Conservation (phyloP, 2,329 filamentous ascomycete genomes). For the Ophiostoma sp. region DNA sequence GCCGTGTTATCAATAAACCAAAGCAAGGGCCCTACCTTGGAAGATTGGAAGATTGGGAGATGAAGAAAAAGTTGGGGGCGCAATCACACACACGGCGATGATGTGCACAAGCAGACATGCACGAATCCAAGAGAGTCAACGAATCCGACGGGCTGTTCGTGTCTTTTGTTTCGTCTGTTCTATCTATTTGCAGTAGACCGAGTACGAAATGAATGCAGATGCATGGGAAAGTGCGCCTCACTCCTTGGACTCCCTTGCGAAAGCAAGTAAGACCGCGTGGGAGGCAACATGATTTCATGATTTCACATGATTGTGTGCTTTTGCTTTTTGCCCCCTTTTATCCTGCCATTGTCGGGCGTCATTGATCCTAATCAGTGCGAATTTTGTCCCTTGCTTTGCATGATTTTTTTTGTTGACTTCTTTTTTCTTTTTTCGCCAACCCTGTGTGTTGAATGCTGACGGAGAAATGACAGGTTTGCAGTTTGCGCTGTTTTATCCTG, state of each 20-base stretch:
- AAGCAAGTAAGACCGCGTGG: background rate
- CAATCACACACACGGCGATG: slow-evolving; percentile 5
- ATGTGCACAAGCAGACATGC: slow-evolving; percentile 12
- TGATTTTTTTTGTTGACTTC: slow-evolving; percentile 2
- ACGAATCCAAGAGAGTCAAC: background rate
- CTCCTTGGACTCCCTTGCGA: background rate
- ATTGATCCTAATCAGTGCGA: background rate
- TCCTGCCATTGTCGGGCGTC: background rate
- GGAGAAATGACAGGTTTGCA: slow-evolving; percentile 5
- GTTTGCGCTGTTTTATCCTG: background rate
- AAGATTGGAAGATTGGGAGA: background rate
- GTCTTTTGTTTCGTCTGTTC: background rate
- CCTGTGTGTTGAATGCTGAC: background rate
- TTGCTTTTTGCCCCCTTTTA: background rate
- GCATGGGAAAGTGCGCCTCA: background rate
- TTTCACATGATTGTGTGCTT: slow-evolving; percentile 16
- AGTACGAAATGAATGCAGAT: background rate
- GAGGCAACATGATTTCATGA: slow-evolving; percentile 16
- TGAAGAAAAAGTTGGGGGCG: slow-evolving; percentile 14
- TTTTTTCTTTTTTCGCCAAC: background rate
- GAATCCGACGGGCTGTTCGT: background rate
- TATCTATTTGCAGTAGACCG: slow-evolving; percentile 7
- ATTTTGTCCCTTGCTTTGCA: background rate
- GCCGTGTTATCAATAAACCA: background rate
- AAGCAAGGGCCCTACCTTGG: background rate